These are phyloP conservation scores for Papiliotrema terrestris DNA, from an alignment of 1,284 basidiomycete genomes.

Conservation along the genomic window DNA sequence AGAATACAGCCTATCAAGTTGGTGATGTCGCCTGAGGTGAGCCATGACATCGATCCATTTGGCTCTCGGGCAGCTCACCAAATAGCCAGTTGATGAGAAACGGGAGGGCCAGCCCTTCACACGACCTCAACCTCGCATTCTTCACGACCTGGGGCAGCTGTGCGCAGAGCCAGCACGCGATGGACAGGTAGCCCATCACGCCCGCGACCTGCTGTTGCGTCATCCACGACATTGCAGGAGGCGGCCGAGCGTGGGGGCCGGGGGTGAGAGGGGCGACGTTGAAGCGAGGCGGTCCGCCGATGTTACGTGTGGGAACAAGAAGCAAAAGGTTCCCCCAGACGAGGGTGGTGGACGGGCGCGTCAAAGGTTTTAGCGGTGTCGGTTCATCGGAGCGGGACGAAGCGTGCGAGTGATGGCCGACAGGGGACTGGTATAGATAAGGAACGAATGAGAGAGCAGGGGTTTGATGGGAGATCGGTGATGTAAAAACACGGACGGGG, in stretches of 20 bases:
- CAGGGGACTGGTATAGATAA: no score
- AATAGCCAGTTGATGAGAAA: slow-evolving; percentile 87
- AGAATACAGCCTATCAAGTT: slow-evolving; percentile 83
- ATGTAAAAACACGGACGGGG: no score
- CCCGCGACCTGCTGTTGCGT: slow-evolving; percentile 25
- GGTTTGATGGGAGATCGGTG: no score
- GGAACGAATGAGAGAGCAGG: no score
- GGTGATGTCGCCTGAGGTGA: slow-evolving; percentile 69
- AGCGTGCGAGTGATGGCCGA: no score
- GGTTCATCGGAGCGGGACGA: no score
- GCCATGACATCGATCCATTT: not conserved
- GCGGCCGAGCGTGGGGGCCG: not conserved
- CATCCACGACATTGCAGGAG: not conserved
- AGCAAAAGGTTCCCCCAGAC: no score
- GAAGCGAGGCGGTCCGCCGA: no score
- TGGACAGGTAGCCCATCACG: slow-evolving; percentile 68
- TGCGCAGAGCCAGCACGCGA: slow-evolving; percentile 83
- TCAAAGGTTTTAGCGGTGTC: no score
- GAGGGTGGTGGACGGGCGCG: no score
- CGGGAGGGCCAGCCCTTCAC: slow-evolving; percentile 80
- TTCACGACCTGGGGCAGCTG: slow-evolving; percentile 86
- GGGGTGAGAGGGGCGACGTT: no score
- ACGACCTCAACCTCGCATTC: slow-evolving; percentile 69
- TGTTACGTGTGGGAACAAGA: no score
- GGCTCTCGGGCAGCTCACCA: slow-evolving; percentile 54